These are phyloP conservation scores for Wallacemonas sp. DNA, from an alignment of 208 protist species.

Conservation along the genomic window DNA sequence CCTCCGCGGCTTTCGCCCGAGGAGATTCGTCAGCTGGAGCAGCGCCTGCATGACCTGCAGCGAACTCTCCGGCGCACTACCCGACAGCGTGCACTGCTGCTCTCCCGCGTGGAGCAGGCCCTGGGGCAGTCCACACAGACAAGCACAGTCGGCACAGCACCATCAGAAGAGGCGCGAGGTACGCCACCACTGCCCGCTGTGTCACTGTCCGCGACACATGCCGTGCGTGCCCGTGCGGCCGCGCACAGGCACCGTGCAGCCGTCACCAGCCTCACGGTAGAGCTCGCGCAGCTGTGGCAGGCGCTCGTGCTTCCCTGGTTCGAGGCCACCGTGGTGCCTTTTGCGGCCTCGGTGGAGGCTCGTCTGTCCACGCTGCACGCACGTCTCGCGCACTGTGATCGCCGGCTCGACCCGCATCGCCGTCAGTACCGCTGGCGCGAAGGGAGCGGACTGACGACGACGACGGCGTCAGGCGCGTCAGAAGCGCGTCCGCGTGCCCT, in stretches of 20 bases:
- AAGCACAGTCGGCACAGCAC: too few species aligned
- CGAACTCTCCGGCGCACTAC: neutral
- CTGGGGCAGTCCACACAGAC: neutral
- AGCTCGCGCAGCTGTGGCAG: slow-evolving; percentile 33
- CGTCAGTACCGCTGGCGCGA: slow-evolving; percentile 20
- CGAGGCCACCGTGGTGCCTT: slow-evolving; percentile 19
- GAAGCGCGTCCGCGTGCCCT: neutral
- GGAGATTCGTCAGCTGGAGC: slow-evolving; percentile 16
- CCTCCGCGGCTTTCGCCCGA: neutral
- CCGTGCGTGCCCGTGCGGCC: neutral
- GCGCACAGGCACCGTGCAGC: neutral
- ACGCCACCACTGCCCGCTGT: too few species aligned
- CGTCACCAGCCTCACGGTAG: slow-evolving; percentile 25
- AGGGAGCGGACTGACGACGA: neutral
- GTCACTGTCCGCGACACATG: too few species aligned
- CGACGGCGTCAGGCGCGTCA: too few species aligned
- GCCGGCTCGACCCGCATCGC: slow-evolving; percentile 23
- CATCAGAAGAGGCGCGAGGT: too few species aligned
- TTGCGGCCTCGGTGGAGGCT: slow-evolving; percentile 7
- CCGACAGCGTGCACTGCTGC: slow-evolving; percentile 13
- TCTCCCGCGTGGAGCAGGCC: slow-evolving; percentile 6
- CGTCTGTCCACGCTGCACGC: slow-evolving; percentile 11
- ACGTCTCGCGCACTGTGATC: slow-evolving; percentile 16
- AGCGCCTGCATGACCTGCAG: slow-evolving; percentile 11
- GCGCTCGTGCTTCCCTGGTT: slow-evolving; percentile 39